Conservation (phyloP, 2,329 filamentous ascomycete genomes). For the Aspergillus calidoustus region DNA sequence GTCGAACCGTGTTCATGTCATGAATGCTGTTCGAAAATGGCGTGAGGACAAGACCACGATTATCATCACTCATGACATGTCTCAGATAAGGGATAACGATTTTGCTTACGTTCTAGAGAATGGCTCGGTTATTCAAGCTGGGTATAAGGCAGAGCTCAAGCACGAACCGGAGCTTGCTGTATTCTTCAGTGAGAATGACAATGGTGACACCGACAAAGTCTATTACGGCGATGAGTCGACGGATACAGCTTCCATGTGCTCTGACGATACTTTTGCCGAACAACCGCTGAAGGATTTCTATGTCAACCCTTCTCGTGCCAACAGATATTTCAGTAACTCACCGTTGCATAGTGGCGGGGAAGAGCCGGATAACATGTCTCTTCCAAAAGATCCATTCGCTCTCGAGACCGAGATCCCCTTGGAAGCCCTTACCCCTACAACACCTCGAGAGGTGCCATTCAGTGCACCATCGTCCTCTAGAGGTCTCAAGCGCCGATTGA, state of each 20-base stretch:
- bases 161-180: constrained; percentile 24
- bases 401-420: background rate
- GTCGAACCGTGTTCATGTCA: constrained; percentile 68
- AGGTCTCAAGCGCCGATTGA: background rate
- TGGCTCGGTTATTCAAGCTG: constrained; percentile 70
- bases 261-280: background rate
- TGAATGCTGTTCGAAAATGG: constrained; percentile 78
- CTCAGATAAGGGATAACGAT: constrained; percentile 73
- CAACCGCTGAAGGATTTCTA: background rate
- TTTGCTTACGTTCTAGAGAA: constrained; percentile 80
- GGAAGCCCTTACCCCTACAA: background rate
- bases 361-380: background rate
- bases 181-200: background rate
- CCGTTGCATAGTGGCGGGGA: background rate
- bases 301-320: background rate
- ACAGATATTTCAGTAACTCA: background rate
- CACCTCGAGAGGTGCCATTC: background rate
- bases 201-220: background rate
- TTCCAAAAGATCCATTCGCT: background rate
- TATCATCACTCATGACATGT: constrained; percentile 88
- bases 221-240: background rate
- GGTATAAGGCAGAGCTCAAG: constrained; percentile 62
- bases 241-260: background rate
- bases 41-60: constrained; percentile 82
- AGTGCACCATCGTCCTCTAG: background rate